Base-by-base conservation (phyloP, 2,329 filamentous ascomycete species). In the Didymella exigua region DNA sequence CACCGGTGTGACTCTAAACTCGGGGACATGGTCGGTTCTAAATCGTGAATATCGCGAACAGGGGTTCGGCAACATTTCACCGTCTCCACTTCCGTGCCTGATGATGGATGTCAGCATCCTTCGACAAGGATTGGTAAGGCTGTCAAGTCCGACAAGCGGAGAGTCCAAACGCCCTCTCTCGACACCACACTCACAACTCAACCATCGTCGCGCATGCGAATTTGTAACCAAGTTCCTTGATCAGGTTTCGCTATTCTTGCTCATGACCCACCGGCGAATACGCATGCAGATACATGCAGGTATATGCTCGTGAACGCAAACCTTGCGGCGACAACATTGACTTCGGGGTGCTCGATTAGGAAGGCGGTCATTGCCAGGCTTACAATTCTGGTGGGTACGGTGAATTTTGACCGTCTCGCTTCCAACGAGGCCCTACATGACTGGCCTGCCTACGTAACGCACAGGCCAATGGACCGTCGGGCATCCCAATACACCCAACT, bases 401-500 rank as follows among this genome's bases (percentile, higher is more conserved):
- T 49, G 21, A 55, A 55, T 55, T 65, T 62, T 66, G 43, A 54
- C 66, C 66, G 64, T 43, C 34, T 42, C 52, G 36, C 30, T 53
- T 43, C 33, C 14, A 37, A 24, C 18, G 11, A 23, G 13, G 23
- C 31, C 19, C 9, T 24, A 13, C 14, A 8, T 45, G 30, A 58
- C 58, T 62, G 60, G 36, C 29, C 29, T 13, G 10, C 10, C 29
- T 11, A 10, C 10, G 13, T 3, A 13, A 14, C 10, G 29, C 18
- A 16, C 16, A 37, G 19, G 21, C 6, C 4, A 13, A 38, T n/a
- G 36, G 36, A 23, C 23, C 36, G n/a, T 38, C 11, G 19, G 36
- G 36, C 21, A 24, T n/a, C 18, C 36, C 36, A 38, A 24, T 38
- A 38, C 36, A 24, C 21, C 36, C 36, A 38, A 38, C 24, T 16